phyloP scores from a whole-genome alignment of 345 rosid species.

The Syzygium oleosum region DNA sequence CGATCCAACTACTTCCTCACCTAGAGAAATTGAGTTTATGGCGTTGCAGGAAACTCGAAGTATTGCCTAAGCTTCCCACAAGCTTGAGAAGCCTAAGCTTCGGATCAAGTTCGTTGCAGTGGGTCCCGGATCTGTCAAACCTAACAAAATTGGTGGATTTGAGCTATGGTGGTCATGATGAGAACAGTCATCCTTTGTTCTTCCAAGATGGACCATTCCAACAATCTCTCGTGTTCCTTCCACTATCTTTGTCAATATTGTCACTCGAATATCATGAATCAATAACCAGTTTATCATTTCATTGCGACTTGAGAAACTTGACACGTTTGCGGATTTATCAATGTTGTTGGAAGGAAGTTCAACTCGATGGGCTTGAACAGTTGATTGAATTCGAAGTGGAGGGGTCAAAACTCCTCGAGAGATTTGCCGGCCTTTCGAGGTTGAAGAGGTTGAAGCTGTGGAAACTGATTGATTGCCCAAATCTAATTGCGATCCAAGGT shows the following conservation, averaged over 20 bases:
- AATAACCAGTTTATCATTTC: neutral
- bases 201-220: neutral
- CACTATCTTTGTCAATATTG: neutral
- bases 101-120: neutral
- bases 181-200: neutral
- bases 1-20: neutral
- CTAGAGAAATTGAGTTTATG: neutral
- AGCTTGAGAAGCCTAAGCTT: neutral
- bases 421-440: neutral
- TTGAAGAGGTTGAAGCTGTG: neutral
- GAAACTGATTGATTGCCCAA: accelerated
- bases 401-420: accelerated
- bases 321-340: accelerated
- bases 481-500: neutral
- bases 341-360: neutral
- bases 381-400: neutral
- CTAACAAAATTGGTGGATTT: neutral
- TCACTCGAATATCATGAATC: neutral
- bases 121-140: neutral
- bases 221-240: neutral
- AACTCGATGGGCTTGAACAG: neutral
- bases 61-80: neutral
- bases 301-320: neutral
- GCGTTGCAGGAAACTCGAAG: neutral
- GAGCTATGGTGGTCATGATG: neutral